phyloP scores from a whole-genome alignment of 2,329 filamentous ascomycete genomes.

The Tricladium varicosporioides region DNA sequence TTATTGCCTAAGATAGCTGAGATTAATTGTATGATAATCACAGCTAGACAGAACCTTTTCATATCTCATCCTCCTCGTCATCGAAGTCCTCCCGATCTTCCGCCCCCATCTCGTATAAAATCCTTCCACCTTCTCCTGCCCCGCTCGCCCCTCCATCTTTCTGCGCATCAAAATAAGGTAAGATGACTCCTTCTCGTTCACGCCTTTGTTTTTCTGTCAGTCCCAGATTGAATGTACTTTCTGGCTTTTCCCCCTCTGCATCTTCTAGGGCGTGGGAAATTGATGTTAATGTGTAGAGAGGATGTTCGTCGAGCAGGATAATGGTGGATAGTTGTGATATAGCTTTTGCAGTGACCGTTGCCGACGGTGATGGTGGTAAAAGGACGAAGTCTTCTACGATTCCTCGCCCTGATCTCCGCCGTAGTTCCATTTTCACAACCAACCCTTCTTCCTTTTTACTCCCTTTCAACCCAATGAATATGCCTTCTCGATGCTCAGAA shows the following conservation, averaged over 20 bases:
- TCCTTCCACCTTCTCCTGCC: constrained; percentile 82
- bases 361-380: constrained; percentile 30
- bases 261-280: constrained; percentile 31
- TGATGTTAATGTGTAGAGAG: constrained; percentile 56
- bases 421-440: constrained; percentile 82
- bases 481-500: constrained; percentile 72
- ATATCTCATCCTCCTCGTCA: constrained; percentile 68
- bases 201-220: constrained; percentile 87
- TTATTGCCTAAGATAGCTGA: no score
- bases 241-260: constrained; percentile 48
- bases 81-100: constrained; percentile 98
- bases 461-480: constrained; percentile 59
- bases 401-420: constrained; percentile 54
- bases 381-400: constrained; percentile 59
- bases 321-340: constrained; percentile 6
- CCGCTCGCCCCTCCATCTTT: constrained; percentile 64
- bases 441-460: constrained; percentile 45
- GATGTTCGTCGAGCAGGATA: constrained; percentile 73
- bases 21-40: no score
- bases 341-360: constrained; percentile 5
- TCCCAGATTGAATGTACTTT: constrained; percentile 80
- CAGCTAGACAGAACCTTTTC: background rate
- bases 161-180: constrained; percentile 97
- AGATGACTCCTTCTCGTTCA: constrained; percentile 82
- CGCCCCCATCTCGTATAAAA: constrained; percentile 92